A percentile compares a stretch with the other conserved stretches of the same genome.
Conservation (phyloP, 345 rosid genomes). For the Lepidium aucheri region DNA sequence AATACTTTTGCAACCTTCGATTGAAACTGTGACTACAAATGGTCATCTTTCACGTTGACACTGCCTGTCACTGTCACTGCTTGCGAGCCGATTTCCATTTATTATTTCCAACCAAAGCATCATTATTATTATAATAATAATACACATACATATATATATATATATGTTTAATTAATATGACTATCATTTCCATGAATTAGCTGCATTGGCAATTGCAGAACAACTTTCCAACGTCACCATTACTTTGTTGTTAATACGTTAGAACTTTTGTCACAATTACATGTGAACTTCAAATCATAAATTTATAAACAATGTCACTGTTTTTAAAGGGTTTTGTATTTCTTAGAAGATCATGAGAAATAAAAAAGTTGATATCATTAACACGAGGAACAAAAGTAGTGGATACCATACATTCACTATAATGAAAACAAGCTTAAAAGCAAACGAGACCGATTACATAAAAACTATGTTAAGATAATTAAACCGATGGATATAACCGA, state of each 20-base stretch:
- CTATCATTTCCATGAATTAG: constrained; percentile 5
- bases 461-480: background rate
- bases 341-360: background rate
- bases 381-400: background rate
- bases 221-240: background rate
- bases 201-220: background rate
- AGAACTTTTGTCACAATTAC: no score
- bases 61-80: constrained; percentile 9
- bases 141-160: background rate
- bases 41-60: constrained; percentile 37
- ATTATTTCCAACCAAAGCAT: background rate
- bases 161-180: background rate
- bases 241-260: no score
- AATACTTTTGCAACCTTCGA: background rate
- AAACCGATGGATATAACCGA: constrained; percentile 7
- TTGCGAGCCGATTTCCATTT: constrained; percentile 5
- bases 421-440: background rate
- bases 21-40: constrained; percentile 26
- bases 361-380: background rate
- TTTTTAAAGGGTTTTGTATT: background rate
- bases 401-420: constrained; percentile 8
- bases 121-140: background rate
- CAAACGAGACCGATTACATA: background rate
- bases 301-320: background rate
- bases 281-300: no score